Conservation (phyloP, 2,329 filamentous ascomycete species). For the Talaromyces pinophilus region DNA sequence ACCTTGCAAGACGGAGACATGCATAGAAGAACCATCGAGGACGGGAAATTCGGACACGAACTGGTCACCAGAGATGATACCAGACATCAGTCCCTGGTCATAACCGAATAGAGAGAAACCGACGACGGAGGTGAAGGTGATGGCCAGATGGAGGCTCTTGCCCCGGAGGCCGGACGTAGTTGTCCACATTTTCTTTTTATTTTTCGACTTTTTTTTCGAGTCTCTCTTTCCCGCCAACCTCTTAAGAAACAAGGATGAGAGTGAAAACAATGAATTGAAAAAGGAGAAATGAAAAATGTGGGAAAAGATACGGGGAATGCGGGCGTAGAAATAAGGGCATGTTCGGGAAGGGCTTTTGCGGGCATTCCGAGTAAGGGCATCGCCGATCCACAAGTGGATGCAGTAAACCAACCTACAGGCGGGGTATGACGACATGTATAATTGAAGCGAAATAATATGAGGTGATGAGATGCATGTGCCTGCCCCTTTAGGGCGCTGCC, state of each 20-base stretch:
- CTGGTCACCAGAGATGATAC: conserved; percentile 56
- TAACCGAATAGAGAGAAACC: conserved; percentile 67
- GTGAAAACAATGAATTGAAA: background rate
- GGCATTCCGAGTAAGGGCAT: background rate
- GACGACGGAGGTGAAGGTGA: conserved; percentile 37
- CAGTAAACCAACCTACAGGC: background rate
- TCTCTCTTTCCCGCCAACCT: background rate
- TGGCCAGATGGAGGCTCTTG: conserved; percentile 28
- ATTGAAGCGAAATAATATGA: background rate
- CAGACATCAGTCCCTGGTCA: conserved; percentile 66
- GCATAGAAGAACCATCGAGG: conserved; percentile 38
- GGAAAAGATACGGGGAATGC: background rate
- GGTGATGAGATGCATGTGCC: background rate
- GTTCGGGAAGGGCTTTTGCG: background rate
- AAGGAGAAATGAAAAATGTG: background rate
- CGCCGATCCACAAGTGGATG: background rate
- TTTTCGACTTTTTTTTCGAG: conserved; percentile 42
- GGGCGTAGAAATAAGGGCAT: background rate
- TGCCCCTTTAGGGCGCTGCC: background rate
- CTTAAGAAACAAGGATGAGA: background rate
- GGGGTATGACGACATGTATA: background rate
- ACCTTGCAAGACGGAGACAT: conserved; percentile 50
- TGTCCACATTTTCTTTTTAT: conserved; percentile 33
- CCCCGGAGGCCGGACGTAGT: conserved; percentile 33
- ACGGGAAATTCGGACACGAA: conserved; percentile 31